These are phyloP conservation scores for Russula olivacea DNA, from an alignment of 768 basidiomycete species.

Conservation along the genomic window DNA sequence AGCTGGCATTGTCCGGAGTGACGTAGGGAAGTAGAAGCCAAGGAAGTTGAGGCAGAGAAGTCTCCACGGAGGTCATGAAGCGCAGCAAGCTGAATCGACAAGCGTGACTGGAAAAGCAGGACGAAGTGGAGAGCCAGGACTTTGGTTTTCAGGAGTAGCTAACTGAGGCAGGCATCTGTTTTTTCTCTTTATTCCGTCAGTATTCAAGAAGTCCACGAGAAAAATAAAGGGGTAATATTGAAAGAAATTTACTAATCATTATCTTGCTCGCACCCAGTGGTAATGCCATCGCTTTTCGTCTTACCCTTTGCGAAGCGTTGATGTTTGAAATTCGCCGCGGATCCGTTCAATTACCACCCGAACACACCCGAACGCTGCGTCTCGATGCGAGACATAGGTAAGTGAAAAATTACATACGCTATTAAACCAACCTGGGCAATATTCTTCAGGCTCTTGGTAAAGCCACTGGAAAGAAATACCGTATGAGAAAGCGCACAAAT, in stretches of 20 bases:
- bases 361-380: no score
- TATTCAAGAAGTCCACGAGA: not conserved
- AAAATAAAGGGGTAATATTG: not conserved
- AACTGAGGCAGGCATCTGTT: no score
- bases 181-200: no score
- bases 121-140: not conserved
- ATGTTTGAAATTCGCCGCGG: not conserved
- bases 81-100: not conserved
- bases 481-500: not conserved
- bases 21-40: slow-evolving; percentile 28
- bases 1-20: no score
- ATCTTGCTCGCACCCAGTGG: not conserved
- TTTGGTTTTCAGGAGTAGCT: slow-evolving; percentile 14
- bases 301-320: not conserved
- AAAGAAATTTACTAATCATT: not conserved
- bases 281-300: not conserved
- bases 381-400: no score
- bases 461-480: no score
- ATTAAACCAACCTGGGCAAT: no score
- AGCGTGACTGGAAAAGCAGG: not conserved
- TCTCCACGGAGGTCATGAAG: slow-evolving; percentile 25
- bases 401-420: no score
- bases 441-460: no score
- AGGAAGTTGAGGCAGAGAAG: slow-evolving; percentile 32
- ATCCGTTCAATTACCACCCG: not conserved